Evolutionary conservation across 192 early-diverging fungal genomes (phyloP).

Genomic region (Podila horticola): DNA sequence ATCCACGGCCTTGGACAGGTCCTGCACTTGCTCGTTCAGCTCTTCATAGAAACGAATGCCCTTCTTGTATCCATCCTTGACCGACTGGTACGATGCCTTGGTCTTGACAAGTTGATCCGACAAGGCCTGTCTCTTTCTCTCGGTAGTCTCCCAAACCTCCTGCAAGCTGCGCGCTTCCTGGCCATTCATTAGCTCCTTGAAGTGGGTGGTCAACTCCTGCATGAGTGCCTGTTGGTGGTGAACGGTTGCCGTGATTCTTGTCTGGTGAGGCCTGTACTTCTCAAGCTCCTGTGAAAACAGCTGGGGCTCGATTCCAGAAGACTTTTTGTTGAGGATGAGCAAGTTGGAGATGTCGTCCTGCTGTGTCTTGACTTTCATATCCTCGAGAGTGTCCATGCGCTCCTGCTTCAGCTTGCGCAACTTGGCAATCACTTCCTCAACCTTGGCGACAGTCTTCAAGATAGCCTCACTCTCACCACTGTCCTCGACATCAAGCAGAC

Average conservation of each 20-base stretch:
- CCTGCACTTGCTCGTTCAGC: conserved; percentile 65
- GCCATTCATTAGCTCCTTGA: conserved; percentile 78
- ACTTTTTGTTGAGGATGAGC: conserved; percentile 77
- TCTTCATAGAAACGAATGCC: conserved; percentile 79
- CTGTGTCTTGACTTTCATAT: conserved; percentile 83
- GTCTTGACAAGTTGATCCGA: conserved; percentile 75
- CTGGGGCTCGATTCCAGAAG: conserved; percentile 83
- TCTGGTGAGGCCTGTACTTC: conserved; percentile 87
- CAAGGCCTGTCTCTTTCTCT: conserved; percentile 69
- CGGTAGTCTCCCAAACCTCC: conserved; percentile 73
- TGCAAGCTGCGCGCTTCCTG: conserved; percentile 74
- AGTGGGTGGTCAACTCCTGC: conserved; percentile 79
- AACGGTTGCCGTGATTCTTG: conserved; percentile 77
- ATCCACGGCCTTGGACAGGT: conserved; percentile 60
- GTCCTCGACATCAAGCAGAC: conserved; percentile 65
- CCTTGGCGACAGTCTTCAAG: conserved; percentile 64
- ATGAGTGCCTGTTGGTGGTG: conserved; percentile 80
- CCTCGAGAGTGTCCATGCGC: conserved; percentile 70
- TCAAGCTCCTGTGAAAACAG: conserved; percentile 91
- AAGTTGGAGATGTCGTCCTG: conserved; percentile 91
- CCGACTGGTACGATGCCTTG: conserved; percentile 70
- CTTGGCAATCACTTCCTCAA: conserved; percentile 71
- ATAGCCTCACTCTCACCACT: conserved; percentile 52
- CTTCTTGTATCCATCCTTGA: conserved; percentile 67
- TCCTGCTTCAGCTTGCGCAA: conserved; percentile 78